Base-by-base conservation (phyloP, 495 filamentous ascomycete species). In the Penicillium maclennaniae region DNA sequence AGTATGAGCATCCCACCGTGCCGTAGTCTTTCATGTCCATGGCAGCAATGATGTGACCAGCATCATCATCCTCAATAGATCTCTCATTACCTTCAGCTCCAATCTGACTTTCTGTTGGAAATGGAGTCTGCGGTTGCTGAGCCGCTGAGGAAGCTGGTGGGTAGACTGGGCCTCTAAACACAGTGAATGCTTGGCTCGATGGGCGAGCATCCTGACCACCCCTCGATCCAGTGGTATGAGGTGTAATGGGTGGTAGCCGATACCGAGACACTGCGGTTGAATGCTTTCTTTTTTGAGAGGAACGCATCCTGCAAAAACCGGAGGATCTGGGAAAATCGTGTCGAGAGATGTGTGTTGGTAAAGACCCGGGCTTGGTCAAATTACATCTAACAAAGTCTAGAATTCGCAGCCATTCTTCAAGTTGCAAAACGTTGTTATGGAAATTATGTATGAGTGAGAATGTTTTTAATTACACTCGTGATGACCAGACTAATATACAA, bases 1-100 rank as follows among this genome's bases (percentile, higher is more conserved):
- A 98, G 67, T 93, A 96, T 21, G 88, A 85, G 65, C 92, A 97
- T 6, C 93, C 93, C 14, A 97, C 76, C 0, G 81, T 87, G 0
- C 81, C 85, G 14, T 82, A 73, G 19, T 87, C 83, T 48, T 79
- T 82, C 62, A 90, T 76, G 50, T 97, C 89, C 25, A 97, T 73
- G 1, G 89, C 91, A 81, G 91, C 89, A 51, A 97, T 83, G 28
- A 93, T 74, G 66, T 95, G 90, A 54, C 83, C 81, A 20, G 87
- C 65, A 1, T 75, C 76, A 53, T 72, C 72, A 54, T 95, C 89
- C 4, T 72, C 72, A 51, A 20, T 51, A 20, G 26, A 47, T n/a
- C 26, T 46, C 16, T 50, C 56, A 0, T 43, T 48, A 3, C 26
- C 36, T 45, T 53, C 51, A 27, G 16, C 47, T 44, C 49, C 53